Evolutionary conservation across 2,329 filamentous ascomycete species (phyloP), one percentile per base, ranked within the genome.

Genomic region (Paecilomyces fulvus): DNA sequence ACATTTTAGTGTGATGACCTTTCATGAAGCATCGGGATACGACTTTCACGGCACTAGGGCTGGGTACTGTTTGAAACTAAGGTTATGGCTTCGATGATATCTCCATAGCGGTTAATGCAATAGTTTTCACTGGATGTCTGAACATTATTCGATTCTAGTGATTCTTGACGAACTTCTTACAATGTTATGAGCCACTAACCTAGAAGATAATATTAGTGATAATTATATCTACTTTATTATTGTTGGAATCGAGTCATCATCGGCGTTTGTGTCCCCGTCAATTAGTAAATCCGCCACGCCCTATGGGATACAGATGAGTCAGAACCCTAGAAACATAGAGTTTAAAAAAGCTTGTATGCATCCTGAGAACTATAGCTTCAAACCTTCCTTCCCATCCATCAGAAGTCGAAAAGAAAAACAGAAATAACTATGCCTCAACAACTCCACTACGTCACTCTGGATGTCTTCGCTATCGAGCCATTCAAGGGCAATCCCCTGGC

Each of bases 401-500:
- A 12, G 14, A 51, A 20, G 4, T 6, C 11, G 21, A 50, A 51
- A 17, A 23, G 21, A 25, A 14, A 25, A 11, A 50, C 3, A 28
- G 2, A 6, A 23, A 46, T 52, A 52, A 58, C 25, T 31, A 70
- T 70, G 67, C 57, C 64, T 52, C 61, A 64, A 56, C 60, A 68
- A 6, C 61, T 69, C 14, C 59, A 61, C 23, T 74, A 66, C 59
- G 59, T 70, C 57, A 74, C 71, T 10, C 65, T 76, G 25, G 73
- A 77, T 60, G 74, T 77, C 59, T 77, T 76, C 67, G 76, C 75
- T 14, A 67, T 67, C 23, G 66, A 67, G 28, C 64, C 65, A n/a
- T 76, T 72, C 61, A 61, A 61, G 4, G 81, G 81, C 49, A 83
- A 84, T 59, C 81, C 79, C 2, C 71, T 84, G 1, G 81, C 77